Conservation (phyloP, 2,329 filamentous ascomycete species). For the Colletotrichum tamarilloi region DNA sequence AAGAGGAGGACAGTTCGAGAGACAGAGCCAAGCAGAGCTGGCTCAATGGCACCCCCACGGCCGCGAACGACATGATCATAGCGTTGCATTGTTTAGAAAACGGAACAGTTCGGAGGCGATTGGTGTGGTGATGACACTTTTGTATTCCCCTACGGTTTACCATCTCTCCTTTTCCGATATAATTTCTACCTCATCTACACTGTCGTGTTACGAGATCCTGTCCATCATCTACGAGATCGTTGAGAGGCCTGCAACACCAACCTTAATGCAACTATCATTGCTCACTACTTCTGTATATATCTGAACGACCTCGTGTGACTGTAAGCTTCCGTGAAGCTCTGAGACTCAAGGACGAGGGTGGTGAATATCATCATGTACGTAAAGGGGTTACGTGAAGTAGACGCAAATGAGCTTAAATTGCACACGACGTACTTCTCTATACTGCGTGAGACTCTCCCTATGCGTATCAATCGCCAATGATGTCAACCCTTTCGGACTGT, state of each 20-base stretch:
- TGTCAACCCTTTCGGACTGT: not conserved
- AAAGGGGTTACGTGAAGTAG: not conserved
- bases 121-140: constrained; percentile 2
- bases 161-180: constrained; percentile 10
- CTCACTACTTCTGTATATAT: not conserved
- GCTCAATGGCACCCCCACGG: constrained; percentile 36
- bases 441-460: too few species aligned
- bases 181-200: constrained; percentile 10
- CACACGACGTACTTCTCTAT: too few species aligned
- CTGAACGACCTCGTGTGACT: not conserved
- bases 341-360: not conserved
- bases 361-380: not conserved
- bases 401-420: not conserved
- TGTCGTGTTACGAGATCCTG: not conserved
- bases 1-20: not conserved
- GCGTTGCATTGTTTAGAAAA: constrained; percentile 32
- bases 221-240: not conserved
- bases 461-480: not conserved
- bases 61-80: constrained; percentile 32
- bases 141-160: not conserved
- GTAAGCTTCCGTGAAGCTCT: not conserved
- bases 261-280: not conserved
- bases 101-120: constrained; percentile 5
- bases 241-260: not conserved
- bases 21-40: constrained; percentile 36